These are phyloP conservation scores for Brassica cretica DNA, from an alignment of 345 rosid species.

Conservation along the genomic window DNA sequence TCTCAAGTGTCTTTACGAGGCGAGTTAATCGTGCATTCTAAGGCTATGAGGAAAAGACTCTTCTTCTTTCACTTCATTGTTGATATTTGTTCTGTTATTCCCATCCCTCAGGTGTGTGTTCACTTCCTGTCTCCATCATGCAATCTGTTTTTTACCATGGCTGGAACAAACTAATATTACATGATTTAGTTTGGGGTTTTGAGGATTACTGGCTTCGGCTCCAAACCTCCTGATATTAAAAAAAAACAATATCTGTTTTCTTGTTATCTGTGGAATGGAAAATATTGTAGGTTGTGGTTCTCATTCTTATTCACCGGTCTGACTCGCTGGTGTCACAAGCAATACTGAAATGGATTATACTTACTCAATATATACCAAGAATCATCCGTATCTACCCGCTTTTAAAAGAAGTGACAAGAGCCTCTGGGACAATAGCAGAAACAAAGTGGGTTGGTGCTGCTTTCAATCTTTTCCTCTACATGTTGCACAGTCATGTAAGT, in stretches of 20 bases:
- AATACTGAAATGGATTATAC: conserved; percentile 21
- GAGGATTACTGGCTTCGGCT: no score
- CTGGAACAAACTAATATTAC: no score
- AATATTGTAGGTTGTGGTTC: conserved; percentile 36
- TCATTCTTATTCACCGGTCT: background rate
- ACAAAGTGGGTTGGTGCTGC: conserved; percentile 32
- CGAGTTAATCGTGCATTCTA: conserved; percentile 3
- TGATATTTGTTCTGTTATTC: conserved; percentile 31
- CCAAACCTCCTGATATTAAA: no score
- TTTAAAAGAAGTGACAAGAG: conserved; percentile 22
- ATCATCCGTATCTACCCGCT: conserved; percentile 29
- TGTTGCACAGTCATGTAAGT: conserved; percentile 28
- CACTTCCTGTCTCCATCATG: background rate
- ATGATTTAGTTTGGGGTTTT: no score
- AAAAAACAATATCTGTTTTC: no score
- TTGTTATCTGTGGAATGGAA: background rate
- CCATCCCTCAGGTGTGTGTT: conserved; percentile 36
- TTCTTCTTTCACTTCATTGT: conserved; percentile 6
- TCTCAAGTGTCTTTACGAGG: conserved; percentile 16
- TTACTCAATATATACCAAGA: conserved; percentile 34
- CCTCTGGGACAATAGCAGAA: conserved; percentile 30
- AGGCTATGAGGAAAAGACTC: background rate
- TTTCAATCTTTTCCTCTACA: conserved; percentile 30
- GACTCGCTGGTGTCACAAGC: conserved; percentile 6
- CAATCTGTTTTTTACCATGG: no score